phyloP scores from a whole-genome alignment of 352 stramenopile species.

The Phytopythium oedochilum region DNA sequence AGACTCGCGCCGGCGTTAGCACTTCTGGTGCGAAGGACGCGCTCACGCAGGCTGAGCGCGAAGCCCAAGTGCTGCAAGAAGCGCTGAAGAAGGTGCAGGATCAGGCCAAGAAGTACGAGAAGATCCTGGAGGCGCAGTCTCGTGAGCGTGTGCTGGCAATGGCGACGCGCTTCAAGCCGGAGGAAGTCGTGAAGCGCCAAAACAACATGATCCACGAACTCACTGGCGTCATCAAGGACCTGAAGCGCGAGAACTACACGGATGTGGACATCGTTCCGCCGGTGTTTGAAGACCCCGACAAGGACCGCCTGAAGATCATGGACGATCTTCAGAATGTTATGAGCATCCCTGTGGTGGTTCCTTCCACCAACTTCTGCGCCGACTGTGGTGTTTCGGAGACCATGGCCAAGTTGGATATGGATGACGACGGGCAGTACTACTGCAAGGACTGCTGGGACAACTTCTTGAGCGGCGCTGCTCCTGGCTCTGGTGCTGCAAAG shows the following conservation, averaged over 20 bases:
- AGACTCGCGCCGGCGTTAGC: conserved; percentile 12
- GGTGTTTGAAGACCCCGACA: conserved; percentile 52
- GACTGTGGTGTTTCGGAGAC: conserved; percentile 76
- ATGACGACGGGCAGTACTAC: conserved; percentile 83
- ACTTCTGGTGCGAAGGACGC: conserved; percentile 49
- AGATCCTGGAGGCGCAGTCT: conserved; percentile 70
- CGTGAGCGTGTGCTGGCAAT: conserved; percentile 60
- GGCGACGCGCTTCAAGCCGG: conserved; percentile 66
- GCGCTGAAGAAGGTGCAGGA: conserved; percentile 80
- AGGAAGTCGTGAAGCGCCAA: conserved; percentile 71
- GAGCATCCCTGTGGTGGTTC: conserved; percentile 77
- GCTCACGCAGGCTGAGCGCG: conserved; percentile 56
- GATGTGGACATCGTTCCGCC: conserved; percentile 64
- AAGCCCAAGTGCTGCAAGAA: conserved; percentile 74
- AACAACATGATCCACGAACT: conserved; percentile 84
- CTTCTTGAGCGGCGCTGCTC: conserved; percentile 49
- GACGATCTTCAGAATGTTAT: conserved; percentile 74
- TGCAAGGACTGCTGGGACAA: conserved; percentile 88
- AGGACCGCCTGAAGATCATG: conserved; percentile 65
- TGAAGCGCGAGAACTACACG: conserved; percentile 73
- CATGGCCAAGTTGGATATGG: conserved; percentile 69
- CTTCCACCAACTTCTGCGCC: conserved; percentile 70
- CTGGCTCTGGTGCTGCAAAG: background rate
- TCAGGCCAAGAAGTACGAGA: conserved; percentile 84
- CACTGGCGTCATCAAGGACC: conserved; percentile 56